Conservation (phyloP, 176 grass and related monocot species). For the Melocanna baccifera region DNA sequence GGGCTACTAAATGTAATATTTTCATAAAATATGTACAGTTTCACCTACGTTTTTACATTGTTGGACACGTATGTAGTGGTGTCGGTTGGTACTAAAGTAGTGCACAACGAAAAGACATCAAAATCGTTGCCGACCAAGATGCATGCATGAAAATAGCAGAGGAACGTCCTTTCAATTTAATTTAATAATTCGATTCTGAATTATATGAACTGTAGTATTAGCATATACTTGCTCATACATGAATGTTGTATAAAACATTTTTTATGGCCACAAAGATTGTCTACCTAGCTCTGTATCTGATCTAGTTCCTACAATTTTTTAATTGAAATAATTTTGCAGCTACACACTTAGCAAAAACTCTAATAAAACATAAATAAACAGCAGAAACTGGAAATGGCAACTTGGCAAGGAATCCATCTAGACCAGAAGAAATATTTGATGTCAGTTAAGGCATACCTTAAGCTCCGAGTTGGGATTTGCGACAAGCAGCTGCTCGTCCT, state of each 20-base stretch:
- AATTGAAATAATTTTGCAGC: not conserved
- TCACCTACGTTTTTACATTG: no score
- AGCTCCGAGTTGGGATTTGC: constrained; percentile 61
- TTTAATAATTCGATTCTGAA: not conserved
- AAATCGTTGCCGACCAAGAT: not conserved
- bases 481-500: constrained; percentile 53
- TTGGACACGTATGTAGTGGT: not conserved
- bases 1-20: no score
- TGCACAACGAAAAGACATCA: not conserved
- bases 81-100: not conserved
- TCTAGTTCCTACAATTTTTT: not conserved
- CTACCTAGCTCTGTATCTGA: not conserved
- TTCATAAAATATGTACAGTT: no score
- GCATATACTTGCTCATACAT: not conserved
- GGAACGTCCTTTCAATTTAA: not conserved
- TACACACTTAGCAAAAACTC: not conserved
- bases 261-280: not conserved
- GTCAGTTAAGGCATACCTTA: constrained; percentile 45
- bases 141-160: not conserved
- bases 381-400: not conserved
- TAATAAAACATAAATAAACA: not conserved
- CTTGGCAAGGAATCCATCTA: not conserved
- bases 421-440: not conserved
- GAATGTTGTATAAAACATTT: not conserved
- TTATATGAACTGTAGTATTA: not conserved